A percentile compares a stretch with the other conserved stretches of the same genome.
These are phyloP conservation scores for Quercus aquifolioides DNA, from an alignment of 306 rosid genomes.

Conservation along the genomic window DNA sequence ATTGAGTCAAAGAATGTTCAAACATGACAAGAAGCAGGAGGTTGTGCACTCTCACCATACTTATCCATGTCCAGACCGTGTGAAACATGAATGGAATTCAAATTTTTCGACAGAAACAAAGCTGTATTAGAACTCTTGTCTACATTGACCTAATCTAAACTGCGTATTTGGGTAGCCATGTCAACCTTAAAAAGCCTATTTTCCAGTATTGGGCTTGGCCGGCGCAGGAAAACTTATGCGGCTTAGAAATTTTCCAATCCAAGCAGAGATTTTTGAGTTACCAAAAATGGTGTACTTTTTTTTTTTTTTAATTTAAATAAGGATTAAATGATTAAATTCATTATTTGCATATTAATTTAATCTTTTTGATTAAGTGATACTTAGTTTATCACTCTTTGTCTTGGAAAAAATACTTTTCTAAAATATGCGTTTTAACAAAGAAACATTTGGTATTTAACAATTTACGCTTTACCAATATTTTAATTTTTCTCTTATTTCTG, in stretches of 20 bases:
- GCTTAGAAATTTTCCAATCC: too few species aligned
- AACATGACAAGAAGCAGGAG: not conserved
- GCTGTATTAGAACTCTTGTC: not conserved
- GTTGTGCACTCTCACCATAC: not conserved
- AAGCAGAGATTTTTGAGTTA: too few species aligned
- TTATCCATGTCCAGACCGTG: not conserved
- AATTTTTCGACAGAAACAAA: not conserved
- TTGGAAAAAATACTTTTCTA: not conserved
- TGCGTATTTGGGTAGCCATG: not conserved
- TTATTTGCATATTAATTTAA: too few species aligned
- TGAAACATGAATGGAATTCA: not conserved
- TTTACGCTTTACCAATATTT: not conserved
- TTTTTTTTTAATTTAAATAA: too few species aligned
- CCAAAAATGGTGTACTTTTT: too few species aligned
- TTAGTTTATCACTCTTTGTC: not conserved
- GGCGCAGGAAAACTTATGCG: too few species aligned
- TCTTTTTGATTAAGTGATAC: too few species aligned
- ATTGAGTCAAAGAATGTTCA: not conserved
- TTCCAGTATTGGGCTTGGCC: not conserved
- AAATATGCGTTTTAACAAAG: not conserved
- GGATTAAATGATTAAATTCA: too few species aligned
- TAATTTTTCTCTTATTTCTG: not conserved
- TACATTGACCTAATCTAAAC: not conserved
- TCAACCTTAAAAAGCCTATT: not conserved
- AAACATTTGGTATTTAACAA: not conserved